These are phyloP conservation scores for Ascochyta rabiei DNA, from an alignment of 2,329 filamentous ascomycete species.

Conservation along the genomic window DNA sequence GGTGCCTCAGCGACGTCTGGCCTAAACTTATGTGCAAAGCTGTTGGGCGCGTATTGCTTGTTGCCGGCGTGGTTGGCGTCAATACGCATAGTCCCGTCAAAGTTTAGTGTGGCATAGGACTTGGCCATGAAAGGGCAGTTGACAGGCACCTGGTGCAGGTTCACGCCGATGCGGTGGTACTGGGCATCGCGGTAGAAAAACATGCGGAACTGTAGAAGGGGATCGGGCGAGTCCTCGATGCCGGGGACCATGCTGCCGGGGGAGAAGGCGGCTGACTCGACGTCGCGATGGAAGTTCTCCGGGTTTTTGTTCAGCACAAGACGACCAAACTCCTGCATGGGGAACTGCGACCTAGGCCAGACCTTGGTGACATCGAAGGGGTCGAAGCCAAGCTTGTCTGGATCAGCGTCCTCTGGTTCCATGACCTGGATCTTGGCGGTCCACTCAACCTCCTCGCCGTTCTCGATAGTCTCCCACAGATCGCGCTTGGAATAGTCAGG, in stretches of 20 bases:
- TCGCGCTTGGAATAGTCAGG: slow-evolving; percentile 59
- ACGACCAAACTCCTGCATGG: slow-evolving; percentile 57
- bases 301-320: slow-evolving; percentile 62
- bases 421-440: slow-evolving; percentile 55
- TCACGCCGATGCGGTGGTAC: slow-evolving; percentile 59
- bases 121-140: slow-evolving; percentile 57
- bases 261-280: slow-evolving; percentile 49
- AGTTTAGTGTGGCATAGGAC: slow-evolving; percentile 55
- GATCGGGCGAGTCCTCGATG: slow-evolving; percentile 50
- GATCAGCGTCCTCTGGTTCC: slow-evolving; percentile 54
- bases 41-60: slow-evolving; percentile 60
- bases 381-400: slow-evolving; percentile 59
- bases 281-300: slow-evolving; percentile 58
- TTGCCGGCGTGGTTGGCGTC: slow-evolving; percentile 58
- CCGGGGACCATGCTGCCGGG: slow-evolving; percentile 59
- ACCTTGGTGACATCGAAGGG: slow-evolving; percentile 62
- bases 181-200: slow-evolving; percentile 53
- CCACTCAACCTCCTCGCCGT: slow-evolving; percentile 52
- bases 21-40: slow-evolving; percentile 59
- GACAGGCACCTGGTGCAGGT: slow-evolving; percentile 58
- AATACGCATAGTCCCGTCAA: slow-evolving; percentile 57
- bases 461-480: slow-evolving; percentile 53
- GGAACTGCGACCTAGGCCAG: slow-evolving; percentile 58
- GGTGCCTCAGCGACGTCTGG: slow-evolving; percentile 59
- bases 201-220: slow-evolving; percentile 32